Percentiles rank a stretch among this genome's conserved stretches.
Conservation (phyloP, 2,329 filamentous ascomycete species). For the Fusarium miscanthi region DNA sequence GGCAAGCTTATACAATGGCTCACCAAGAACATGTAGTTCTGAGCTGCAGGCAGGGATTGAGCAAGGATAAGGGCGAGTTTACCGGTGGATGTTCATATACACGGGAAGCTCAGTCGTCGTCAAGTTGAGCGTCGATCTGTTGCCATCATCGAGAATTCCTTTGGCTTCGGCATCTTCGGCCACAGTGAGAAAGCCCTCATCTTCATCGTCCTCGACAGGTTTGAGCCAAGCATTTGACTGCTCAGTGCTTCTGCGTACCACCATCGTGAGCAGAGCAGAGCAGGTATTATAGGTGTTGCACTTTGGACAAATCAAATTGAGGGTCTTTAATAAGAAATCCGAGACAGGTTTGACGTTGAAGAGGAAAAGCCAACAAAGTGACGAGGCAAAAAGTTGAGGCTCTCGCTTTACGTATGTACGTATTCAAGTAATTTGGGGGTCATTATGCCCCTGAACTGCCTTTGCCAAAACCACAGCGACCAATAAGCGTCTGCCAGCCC, state of each 20-base stretch:
- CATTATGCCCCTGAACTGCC: slow-evolving; percentile 31
- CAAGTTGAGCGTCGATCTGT: slow-evolving; percentile 40
- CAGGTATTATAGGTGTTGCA: neutral
- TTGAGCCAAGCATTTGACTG: slow-evolving; percentile 41
- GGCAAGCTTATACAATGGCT: slow-evolving; percentile 1
- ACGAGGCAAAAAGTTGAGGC: slow-evolving; percentile 8
- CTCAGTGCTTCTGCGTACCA: slow-evolving; percentile 36
- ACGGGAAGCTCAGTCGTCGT: slow-evolving; percentile 38
- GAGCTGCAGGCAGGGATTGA: neutral
- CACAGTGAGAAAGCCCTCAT: slow-evolving; percentile 41
- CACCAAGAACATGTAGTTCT: neutral
- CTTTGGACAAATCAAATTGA: neutral
- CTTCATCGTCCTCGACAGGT: slow-evolving; percentile 42
- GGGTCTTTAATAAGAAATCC: neutral
- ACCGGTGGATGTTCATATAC: slow-evolving; percentile 48
- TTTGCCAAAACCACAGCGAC: neutral
- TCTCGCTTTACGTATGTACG: slow-evolving; percentile 19
- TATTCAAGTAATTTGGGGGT: slow-evolving; percentile 20
- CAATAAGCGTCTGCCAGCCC: slow-evolving; percentile 12
- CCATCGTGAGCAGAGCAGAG: slow-evolving; percentile 17
- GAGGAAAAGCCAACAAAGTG: slow-evolving; percentile 3
- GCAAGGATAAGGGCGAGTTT: slow-evolving; percentile 24
- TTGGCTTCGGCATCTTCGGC: slow-evolving; percentile 43
- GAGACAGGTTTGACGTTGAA: slow-evolving; percentile 6
- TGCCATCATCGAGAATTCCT: slow-evolving; percentile 42